Evolutionary conservation across 805 yeast genomes (phyloP).

Genomic region (Candida qinlingensis): DNA sequence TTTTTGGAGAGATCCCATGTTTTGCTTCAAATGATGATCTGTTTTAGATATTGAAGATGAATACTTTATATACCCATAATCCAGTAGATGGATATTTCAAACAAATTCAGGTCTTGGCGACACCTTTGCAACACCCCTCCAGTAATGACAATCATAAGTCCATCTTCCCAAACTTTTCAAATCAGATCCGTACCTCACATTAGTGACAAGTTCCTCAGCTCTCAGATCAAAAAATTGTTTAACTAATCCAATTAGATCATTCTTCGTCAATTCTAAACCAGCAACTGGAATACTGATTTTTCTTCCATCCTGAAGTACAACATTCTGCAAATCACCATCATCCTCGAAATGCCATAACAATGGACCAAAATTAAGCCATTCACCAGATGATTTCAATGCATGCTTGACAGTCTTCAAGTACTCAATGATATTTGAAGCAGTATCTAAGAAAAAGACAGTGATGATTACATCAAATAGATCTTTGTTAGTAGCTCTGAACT

Average conservation of each 20-base stretch:
- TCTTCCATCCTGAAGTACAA: constrained; percentile 16
- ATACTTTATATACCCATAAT: too few relatives aligned
- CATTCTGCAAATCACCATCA: constrained; percentile 29
- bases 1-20: too few relatives aligned
- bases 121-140: constrained; percentile 32
- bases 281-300: constrained; percentile 30
- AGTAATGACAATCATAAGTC: constrained; percentile 58
- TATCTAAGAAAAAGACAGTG: constrained; percentile 61
- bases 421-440: constrained; percentile 54
- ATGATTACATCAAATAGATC: constrained; percentile 40
- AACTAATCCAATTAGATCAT: constrained; percentile 46
- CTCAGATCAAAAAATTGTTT: constrained; percentile 46
- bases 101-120: neutral
- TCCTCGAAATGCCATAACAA: constrained; percentile 68
- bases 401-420: constrained; percentile 45
- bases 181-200: constrained; percentile 52
- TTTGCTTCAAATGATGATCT: too few relatives aligned
- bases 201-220: constrained; percentile 35
- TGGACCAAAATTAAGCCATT: constrained; percentile 67
- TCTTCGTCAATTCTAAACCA: constrained; percentile 57
- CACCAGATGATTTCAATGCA: constrained; percentile 39
- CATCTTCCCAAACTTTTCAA: constrained; percentile 45
- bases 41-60: neutral
- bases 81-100: neutral
- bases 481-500: constrained; percentile 37